phyloP scores from a whole-genome alignment of 2,329 filamentous ascomycete species.

The Westerdykella sp. region DNA sequence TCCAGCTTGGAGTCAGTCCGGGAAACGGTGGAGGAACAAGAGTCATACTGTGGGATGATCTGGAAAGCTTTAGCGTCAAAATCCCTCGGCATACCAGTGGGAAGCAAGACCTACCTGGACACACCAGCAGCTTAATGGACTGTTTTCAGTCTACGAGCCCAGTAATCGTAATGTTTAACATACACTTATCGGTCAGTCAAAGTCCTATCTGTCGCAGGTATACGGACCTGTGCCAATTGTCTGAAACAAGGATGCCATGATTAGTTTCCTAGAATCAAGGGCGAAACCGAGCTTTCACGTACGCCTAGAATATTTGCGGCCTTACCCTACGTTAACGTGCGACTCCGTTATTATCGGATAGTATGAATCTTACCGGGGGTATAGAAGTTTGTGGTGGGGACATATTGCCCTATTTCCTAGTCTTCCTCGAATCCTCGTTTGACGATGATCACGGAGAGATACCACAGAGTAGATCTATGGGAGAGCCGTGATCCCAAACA shows the following conservation, averaged over 20 bases:
- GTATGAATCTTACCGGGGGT: slow-evolving; percentile 21
- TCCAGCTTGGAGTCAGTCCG: slow-evolving; percentile 28
- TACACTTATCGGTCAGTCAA: slow-evolving; percentile 13
- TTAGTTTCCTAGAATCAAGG: background rate
- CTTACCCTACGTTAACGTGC: slow-evolving; percentile 25
- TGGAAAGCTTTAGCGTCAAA: slow-evolving; percentile 11
- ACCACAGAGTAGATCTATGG: no score
- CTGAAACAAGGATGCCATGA: slow-evolving; percentile 10
- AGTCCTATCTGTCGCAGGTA: background rate
- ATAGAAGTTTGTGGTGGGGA: slow-evolving; percentile 28
- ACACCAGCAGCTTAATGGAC: slow-evolving; percentile 35
- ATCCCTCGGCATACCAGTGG: background rate
- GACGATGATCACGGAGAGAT: no score
- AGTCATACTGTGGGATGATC: slow-evolving; percentile 32
- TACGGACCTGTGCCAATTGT: slow-evolving; percentile 36
- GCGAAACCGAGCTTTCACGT: slow-evolving; percentile 8
- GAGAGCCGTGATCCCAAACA: no score
- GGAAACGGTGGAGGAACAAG: slow-evolving; percentile 26
- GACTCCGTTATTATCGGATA: background rate
- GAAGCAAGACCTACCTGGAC: slow-evolving; percentile 29
- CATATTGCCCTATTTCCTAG: background rate
- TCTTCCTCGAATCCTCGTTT: no score
- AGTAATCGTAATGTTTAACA: slow-evolving; percentile 4
- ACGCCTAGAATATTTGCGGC: slow-evolving; percentile 37
- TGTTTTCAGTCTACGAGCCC: slow-evolving; percentile 12